Conservation (phyloP, 495 filamentous ascomycete genomes). For the Aspergillus avenaceus region DNA sequence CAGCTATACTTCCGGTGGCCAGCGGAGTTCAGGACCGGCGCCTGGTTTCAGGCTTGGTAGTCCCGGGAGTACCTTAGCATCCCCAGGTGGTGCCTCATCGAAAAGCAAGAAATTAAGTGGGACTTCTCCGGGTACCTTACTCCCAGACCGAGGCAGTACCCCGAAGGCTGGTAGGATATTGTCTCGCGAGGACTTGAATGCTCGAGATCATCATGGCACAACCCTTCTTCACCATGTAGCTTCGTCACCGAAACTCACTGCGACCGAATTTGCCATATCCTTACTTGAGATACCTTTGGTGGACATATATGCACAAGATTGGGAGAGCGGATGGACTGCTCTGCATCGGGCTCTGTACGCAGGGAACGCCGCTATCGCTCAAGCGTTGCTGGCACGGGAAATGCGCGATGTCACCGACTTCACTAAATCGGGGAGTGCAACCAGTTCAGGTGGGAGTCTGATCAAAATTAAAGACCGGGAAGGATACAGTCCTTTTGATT, state of each 20-base stretch:
- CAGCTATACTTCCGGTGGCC: constrained; percentile 44
- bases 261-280: constrained; percentile 67
- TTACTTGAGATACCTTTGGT: constrained; percentile 76
- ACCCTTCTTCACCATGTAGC: constrained; percentile 85
- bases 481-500: constrained; percentile 89
- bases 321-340: constrained; percentile 93
- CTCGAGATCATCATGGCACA: constrained; percentile 69
- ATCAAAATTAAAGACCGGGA: constrained; percentile 96
- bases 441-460: constrained; percentile 53
- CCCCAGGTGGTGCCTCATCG: constrained; percentile 40
- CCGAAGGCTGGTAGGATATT: constrained; percentile 28
- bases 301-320: constrained; percentile 82
- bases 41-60: constrained; percentile 43
- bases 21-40: constrained; percentile 26
- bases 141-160: constrained; percentile 20
- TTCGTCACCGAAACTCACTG: constrained; percentile 64
- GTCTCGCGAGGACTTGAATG: constrained; percentile 72
- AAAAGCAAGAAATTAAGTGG: constrained; percentile 37
- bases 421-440: constrained; percentile 40
- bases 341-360: constrained; percentile 89
- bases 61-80: constrained; percentile 40
- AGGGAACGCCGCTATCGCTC: constrained; percentile 84
- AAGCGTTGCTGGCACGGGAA: constrained; percentile 73
- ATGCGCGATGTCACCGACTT: constrained; percentile 56
- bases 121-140: constrained; percentile 25